These are phyloP conservation scores for Aspergillus flavus DNA, from an alignment of 2,329 filamentous ascomycete genomes.

Conservation along the genomic window DNA sequence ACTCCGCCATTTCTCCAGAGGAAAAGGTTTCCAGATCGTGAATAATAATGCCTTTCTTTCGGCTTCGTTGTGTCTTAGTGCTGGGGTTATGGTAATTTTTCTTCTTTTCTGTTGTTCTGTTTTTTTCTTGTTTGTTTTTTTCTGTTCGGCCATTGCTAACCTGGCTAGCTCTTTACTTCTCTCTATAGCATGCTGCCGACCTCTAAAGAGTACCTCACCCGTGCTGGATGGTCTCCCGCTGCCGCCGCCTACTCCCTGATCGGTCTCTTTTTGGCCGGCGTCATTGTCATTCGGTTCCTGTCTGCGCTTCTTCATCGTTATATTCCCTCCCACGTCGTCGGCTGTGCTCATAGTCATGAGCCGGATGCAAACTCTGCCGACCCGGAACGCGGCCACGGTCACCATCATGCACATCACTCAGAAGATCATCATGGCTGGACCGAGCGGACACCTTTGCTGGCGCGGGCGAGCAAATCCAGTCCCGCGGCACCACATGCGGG, in stretches of 20 bases:
- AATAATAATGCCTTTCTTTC: conserved; percentile 88
- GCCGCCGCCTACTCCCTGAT: conserved; percentile 59
- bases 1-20: conserved; percentile 71
- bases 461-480: conserved; percentile 25
- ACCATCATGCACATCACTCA: conserved; percentile 17
- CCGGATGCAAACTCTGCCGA: conserved; percentile 37
- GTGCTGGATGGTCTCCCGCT: conserved; percentile 68
- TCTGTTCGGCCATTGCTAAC: conserved; percentile 28
- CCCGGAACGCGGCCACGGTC: conserved; percentile 32
- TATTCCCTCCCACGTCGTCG: conserved; percentile 54
- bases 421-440: conserved; percentile 18
- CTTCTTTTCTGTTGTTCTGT: background rate
- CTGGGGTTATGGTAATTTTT: conserved; percentile 81
- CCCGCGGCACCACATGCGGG: conserved; percentile 19
- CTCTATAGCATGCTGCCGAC: conserved; percentile 92
- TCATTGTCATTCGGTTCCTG: conserved; percentile 49
- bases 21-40: conserved; percentile 80
- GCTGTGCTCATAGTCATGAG: conserved; percentile 51
- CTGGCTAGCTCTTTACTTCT: conserved; percentile 77
- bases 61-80: conserved; percentile 85
- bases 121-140: too few species aligned
- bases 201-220: conserved; percentile 73
- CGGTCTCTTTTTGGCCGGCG: conserved; percentile 51
- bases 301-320: conserved; percentile 49
- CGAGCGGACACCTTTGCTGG: conserved; percentile 37